Percentiles rank a stretch among this genome's conserved stretches.
Conservation (phyloP, 371 early-diverging fungal species). For the Circinella minor region DNA sequence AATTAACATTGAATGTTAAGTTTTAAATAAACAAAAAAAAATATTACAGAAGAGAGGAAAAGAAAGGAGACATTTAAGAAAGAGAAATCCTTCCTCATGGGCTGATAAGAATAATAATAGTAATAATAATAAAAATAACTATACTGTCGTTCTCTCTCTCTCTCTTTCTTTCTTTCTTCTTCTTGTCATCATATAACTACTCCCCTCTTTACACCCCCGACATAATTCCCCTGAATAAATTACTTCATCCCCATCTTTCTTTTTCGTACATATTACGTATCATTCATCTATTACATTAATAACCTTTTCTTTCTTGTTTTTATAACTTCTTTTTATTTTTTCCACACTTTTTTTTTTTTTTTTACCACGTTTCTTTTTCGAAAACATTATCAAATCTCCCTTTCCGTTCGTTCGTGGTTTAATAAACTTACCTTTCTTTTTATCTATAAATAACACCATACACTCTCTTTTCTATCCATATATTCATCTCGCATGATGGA, state of each 20-base stretch:
- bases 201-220: not conserved
- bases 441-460: not conserved
- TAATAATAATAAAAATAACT: too few relatives aligned
- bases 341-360: conserved; percentile 3
- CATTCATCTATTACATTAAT: not conserved
- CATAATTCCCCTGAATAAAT: not conserved
- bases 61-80: not conserved
- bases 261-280: conserved; percentile 10
- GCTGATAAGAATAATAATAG: not conserved
- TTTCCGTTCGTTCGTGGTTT: conserved; percentile 21
- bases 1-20: not conserved
- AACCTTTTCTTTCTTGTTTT: conserved; percentile 3
- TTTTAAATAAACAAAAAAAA: too few relatives aligned
- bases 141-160: conserved; percentile 2
- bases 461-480: conserved; percentile 9
- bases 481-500: conserved; percentile 20
- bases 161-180: not conserved
- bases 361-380: conserved; percentile 14
- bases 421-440: conserved; percentile 1
- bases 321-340: not conserved
- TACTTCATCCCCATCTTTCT: conserved; percentile 4
- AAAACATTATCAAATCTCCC: not conserved
- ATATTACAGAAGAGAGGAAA: not conserved
- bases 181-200: too few relatives aligned
- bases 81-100: conserved; percentile 4